Conservation (phyloP, 352 stramenopile genomes). For the Phytophthora podocarpi region DNA sequence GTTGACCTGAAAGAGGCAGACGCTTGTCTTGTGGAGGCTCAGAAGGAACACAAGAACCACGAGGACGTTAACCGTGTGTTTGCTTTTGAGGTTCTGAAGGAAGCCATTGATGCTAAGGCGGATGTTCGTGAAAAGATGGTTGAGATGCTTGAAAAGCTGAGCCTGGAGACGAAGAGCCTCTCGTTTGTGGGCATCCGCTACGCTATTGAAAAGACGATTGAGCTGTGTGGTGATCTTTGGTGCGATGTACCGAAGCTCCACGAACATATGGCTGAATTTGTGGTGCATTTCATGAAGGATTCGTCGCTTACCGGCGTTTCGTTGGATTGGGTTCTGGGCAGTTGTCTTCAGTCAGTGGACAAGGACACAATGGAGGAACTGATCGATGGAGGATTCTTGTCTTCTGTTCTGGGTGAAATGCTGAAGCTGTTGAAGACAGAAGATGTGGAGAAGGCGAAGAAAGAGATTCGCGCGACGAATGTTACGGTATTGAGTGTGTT, state of each 20-base stretch:
- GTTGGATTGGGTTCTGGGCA: slow-evolving; percentile 72
- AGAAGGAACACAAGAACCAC: slow-evolving; percentile 72
- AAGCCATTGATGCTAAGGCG: slow-evolving; percentile 71
- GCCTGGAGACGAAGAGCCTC: slow-evolving; percentile 61
- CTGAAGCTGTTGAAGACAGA: slow-evolving; percentile 53
- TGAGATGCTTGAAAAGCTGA: slow-evolving; percentile 70
- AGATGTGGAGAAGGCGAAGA: slow-evolving; percentile 51
- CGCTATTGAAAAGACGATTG: slow-evolving; percentile 64
- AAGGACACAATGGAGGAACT: slow-evolving; percentile 69
- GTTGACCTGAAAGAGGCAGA: slow-evolving; percentile 74
- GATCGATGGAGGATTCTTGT: slow-evolving; percentile 71
- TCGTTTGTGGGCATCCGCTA: slow-evolving; percentile 62
- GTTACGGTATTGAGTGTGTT: slow-evolving; percentile 61
- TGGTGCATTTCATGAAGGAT: slow-evolving; percentile 74
- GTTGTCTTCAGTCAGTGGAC: slow-evolving; percentile 52
- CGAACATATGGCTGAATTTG: slow-evolving; percentile 71
- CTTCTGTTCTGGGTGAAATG: slow-evolving; percentile 47
- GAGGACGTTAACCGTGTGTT: slow-evolving; percentile 63
- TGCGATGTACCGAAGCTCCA: slow-evolving; percentile 86
- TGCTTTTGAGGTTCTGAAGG: slow-evolving; percentile 59
- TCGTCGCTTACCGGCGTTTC: slow-evolving; percentile 62
- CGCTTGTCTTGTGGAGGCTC: slow-evolving; percentile 59
- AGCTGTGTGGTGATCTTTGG: slow-evolving; percentile 68
- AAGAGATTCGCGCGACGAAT: slow-evolving; percentile 58
- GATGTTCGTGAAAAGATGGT: slow-evolving; percentile 62